Base-by-base conservation (phyloP, 2,329 filamentous ascomycete genomes). In the Drechmeria coniospora region DNA sequence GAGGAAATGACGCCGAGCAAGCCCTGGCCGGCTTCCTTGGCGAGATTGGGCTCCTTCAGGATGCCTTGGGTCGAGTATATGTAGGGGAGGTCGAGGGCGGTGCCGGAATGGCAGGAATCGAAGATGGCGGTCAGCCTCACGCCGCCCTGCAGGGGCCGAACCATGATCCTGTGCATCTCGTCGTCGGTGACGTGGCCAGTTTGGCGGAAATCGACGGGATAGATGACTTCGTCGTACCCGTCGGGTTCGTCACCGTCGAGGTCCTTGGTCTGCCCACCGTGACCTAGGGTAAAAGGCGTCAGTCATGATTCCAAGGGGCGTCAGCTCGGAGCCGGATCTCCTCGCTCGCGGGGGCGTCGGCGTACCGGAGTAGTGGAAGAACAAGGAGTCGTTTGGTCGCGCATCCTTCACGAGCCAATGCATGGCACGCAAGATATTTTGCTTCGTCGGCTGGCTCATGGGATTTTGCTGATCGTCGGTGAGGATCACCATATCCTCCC, bases 361-460 rank as follows among this genome's bases (percentile, higher is more conserved):
- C n/a, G 41, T 56, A 84, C 80, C 84, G 21, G 86, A 93, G 52
- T 93, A 95, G 56, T 95, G 87, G 61, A 95, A 94, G 58, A 95
- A 95, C 6, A 95, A 66, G 4, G 87, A 92, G 50, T 95, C 87
- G 48, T 94, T 92, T 0, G 84, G 80, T 32, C 70, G 70, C 4
- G 87, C 86, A 47, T 93, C 86, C 56, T 93, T 93, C 32, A 94
- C 83, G 13, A 95, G 61, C 87, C 87, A 95, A 50, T 94, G 86
- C 87, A 95, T 95, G 17, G 87, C 87, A 29, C 87, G 72, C 21
- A 95, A 55, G 31, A 95, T 92, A 48, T 95, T 95, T 40, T 82
- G 79, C 54, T 94, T 94, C 5, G 84, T 93, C 7, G 87, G 87
- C 57, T 93, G 83, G 55, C 83, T 92, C 80, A 94, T 92, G 15